These are phyloP conservation scores for Ceratocystis alfenasii DNA, from an alignment of 2,329 filamentous ascomycete genomes.

Conservation along the genomic window DNA sequence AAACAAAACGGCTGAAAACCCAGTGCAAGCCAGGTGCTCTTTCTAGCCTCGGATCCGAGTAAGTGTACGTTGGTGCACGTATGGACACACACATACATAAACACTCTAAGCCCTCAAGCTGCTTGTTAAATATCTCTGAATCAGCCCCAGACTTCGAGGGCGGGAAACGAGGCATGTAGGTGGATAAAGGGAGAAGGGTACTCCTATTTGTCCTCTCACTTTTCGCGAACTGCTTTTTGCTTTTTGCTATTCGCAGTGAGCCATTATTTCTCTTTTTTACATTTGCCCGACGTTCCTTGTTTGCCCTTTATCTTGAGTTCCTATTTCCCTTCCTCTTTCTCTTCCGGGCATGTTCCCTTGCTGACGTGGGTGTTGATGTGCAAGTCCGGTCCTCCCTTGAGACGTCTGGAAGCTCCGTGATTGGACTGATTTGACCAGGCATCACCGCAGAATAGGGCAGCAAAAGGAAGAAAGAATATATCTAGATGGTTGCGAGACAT, in stretches of 20 bases:
- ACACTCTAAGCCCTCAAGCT: background rate
- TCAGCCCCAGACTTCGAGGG: slow-evolving; percentile 4
- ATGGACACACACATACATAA: background rate
- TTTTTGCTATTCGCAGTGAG: background rate
- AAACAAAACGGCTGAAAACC: no score
- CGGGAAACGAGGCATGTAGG: background rate
- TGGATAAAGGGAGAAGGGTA: background rate
- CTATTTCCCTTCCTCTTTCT: background rate
- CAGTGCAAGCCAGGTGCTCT: no score
- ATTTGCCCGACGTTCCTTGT: background rate
- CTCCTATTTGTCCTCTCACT: background rate
- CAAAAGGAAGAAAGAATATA: background rate
- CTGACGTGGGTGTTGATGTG: background rate
- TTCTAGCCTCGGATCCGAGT: no score
- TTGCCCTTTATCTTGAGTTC: background rate
- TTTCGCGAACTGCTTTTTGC: background rate
- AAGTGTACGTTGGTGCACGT: background rate
- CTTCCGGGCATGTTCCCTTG: background rate
- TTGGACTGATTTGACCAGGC: background rate
- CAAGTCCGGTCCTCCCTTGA: background rate
- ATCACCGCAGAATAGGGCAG: background rate
- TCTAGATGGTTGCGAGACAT: slow-evolving; percentile 7
- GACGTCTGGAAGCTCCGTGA: background rate
- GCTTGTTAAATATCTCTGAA: background rate
- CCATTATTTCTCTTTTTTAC: background rate